These are phyloP conservation scores for Endocalyx cinctus DNA, from an alignment of 2,329 filamentous ascomycete genomes.

Conservation along the genomic window DNA sequence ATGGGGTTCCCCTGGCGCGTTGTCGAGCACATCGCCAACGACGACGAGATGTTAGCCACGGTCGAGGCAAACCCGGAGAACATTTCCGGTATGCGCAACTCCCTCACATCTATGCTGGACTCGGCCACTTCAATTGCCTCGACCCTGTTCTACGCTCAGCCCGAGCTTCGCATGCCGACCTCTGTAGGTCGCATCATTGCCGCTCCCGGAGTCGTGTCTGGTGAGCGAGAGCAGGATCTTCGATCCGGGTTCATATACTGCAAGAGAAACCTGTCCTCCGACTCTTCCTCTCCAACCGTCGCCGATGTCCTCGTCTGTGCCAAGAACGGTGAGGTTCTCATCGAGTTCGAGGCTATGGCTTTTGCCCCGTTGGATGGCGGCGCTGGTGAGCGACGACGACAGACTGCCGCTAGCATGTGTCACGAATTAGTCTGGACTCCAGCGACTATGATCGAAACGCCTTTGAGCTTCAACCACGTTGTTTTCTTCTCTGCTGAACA, in stretches of 20 bases:
- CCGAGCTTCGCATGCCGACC: constrained; percentile 29
- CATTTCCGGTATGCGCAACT: constrained; percentile 28
- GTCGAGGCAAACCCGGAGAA: constrained; percentile 30
- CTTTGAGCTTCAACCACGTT: no score
- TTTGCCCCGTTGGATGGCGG: constrained; percentile 36
- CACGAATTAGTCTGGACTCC: constrained; percentile 35
- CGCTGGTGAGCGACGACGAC: no score
- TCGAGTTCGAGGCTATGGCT: constrained; percentile 28
- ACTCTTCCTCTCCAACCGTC: constrained; percentile 18
- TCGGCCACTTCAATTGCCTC: constrained; percentile 38
- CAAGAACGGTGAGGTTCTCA: constrained; percentile 23
- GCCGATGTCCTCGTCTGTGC: constrained; percentile 22
- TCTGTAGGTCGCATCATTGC: constrained; percentile 22
- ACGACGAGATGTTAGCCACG: constrained; percentile 34
- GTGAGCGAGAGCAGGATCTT: no score
- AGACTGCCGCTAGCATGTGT: constrained; percentile 29
- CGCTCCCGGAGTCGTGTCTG: constrained; percentile 30
- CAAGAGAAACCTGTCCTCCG: constrained; percentile 21
- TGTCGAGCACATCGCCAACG: constrained; percentile 31
- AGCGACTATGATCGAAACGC: constrained; percentile 22
- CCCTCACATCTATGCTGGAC: constrained; percentile 36
- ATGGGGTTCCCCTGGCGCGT: constrained; percentile 39
- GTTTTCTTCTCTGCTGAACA: no score
- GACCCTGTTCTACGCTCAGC: constrained; percentile 32
- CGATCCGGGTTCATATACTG: no score